phyloP scores from a whole-genome alignment of 257 asterid species.

The Solanum piurae region DNA sequence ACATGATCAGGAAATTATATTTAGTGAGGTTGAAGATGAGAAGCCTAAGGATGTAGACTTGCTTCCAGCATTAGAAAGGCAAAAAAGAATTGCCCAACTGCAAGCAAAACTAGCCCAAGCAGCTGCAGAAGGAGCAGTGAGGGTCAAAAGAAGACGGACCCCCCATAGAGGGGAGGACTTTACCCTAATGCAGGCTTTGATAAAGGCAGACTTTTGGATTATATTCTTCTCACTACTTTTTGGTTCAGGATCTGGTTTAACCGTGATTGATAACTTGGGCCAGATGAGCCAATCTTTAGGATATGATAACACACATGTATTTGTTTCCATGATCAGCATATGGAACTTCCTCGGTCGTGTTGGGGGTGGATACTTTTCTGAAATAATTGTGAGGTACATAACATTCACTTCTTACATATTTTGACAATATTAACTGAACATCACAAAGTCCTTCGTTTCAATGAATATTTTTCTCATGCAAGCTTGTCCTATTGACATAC shows the following conservation, averaged over 20 bases:
- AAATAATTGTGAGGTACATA: conserved; percentile 33
- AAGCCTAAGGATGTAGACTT: conserved; percentile 35
- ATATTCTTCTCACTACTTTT: conserved; percentile 41
- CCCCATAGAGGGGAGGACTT: conserved; percentile 51
- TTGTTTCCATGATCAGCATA: conserved; percentile 50
- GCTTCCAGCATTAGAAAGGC: conserved; percentile 40
- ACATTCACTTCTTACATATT: background rate
- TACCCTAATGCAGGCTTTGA: conserved; percentile 36
- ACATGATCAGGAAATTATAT: conserved; percentile 32
- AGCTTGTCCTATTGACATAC: conserved; percentile 7
- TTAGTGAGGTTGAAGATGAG: conserved; percentile 53
- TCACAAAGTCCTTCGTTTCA: background rate
- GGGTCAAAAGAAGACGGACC: conserved; percentile 37
- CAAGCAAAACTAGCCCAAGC: conserved; percentile 36
- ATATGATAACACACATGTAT: conserved; percentile 36
- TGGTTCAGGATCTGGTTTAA: conserved; percentile 48
- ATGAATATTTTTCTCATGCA: background rate
- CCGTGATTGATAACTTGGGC: conserved; percentile 46
- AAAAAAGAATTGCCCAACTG: conserved; percentile 29
- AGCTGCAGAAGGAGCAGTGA: conserved; percentile 48
- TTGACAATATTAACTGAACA: background rate
- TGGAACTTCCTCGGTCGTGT: conserved; percentile 53
- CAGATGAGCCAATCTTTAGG: conserved; percentile 52
- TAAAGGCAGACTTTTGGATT: conserved; percentile 45
- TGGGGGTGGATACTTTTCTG: conserved; percentile 51